Evolutionary conservation across 331 rosid species (phyloP).

Genomic region (Acacia pycnantha): DNA sequence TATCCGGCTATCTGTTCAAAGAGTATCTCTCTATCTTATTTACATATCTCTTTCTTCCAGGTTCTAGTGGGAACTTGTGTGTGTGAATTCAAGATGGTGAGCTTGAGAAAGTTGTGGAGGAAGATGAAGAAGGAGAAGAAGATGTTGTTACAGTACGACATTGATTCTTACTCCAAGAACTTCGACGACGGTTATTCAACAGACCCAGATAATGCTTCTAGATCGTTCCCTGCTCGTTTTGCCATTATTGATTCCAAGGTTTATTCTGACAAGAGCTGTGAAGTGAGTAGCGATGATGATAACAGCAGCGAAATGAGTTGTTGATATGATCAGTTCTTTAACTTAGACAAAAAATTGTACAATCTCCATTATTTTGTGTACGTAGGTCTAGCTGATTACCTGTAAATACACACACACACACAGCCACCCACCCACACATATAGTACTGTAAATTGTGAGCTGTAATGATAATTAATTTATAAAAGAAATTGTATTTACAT

Average conservation of each 20-base stretch:
- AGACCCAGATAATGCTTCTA: constrained; percentile 47
- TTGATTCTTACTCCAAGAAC: constrained; percentile 50
- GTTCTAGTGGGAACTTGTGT: not conserved
- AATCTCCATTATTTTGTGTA: too few species aligned
- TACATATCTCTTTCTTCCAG: not conserved
- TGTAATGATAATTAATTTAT: not conserved
- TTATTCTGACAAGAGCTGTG: constrained; percentile 15
- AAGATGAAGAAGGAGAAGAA: constrained; percentile 49
- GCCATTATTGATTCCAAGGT: constrained; percentile 44
- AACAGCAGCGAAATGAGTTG: not conserved
- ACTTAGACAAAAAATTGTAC: not conserved
- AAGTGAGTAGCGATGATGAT: not conserved
- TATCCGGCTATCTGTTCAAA: not conserved
- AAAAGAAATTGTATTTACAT: not conserved
- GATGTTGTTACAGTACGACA: constrained; percentile 49
- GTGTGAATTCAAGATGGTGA: constrained; percentile 14
- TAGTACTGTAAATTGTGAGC: not conserved
- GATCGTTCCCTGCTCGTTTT: constrained; percentile 67
- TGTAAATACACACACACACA: too few species aligned
- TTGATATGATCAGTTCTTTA: not conserved
- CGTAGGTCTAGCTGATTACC: not conserved
- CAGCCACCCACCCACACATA: not conserved
- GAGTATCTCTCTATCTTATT: not conserved
- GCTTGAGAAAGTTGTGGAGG: constrained; percentile 45
- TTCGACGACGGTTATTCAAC: constrained; percentile 54